Conservation (phyloP, 1,284 basidiomycete genomes). For the Cutaneotrichosporon cavernicola region DNA sequence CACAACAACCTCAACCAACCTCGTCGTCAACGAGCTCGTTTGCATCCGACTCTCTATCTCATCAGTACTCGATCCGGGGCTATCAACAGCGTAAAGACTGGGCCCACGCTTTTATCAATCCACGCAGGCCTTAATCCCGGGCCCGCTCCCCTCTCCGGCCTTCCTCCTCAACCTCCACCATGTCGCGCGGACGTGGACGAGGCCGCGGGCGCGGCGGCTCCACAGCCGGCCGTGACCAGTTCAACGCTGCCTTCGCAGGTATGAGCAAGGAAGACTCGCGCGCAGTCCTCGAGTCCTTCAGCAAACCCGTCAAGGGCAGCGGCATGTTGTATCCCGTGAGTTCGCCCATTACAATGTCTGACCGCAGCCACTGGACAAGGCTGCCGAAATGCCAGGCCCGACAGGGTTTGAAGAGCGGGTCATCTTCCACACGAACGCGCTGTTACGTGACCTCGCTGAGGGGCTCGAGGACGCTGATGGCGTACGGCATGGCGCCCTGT, state of each 20-base stretch:
- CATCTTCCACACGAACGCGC: slow-evolving; percentile 27
- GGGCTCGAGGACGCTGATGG: slow-evolving; percentile 19
- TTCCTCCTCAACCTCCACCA: slow-evolving; percentile 1
- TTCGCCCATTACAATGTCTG: neutral
- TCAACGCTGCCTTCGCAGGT: slow-evolving; percentile 30
- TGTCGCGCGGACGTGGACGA: slow-evolving; percentile 20
- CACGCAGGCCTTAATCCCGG: neutral
- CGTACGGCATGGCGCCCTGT: slow-evolving; percentile 29
- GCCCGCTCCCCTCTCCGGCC: neutral
- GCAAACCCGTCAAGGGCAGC: slow-evolving; percentile 33
- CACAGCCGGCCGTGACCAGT: slow-evolving; percentile 23
- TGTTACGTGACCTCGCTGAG: slow-evolving; percentile 28
- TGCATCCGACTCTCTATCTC: neutral
- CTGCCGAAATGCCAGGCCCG: slow-evolving; percentile 32
- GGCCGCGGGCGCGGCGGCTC: slow-evolving; percentile 25
- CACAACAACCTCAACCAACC: neutral
- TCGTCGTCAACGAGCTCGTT: neutral
- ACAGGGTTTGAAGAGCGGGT: slow-evolving; percentile 30
- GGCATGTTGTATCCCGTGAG: slow-evolving; percentile 49
- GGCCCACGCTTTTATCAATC: neutral
- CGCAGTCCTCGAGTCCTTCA: slow-evolving; percentile 26
- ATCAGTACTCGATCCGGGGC: neutral
- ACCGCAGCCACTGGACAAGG: slow-evolving; percentile 36
- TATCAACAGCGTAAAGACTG: neutral
- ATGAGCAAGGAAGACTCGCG: slow-evolving; percentile 30